Evolutionary conservation across 2,329 filamentous ascomycete genomes (phyloP).

Genomic region (Rutstroemia sp.): DNA sequence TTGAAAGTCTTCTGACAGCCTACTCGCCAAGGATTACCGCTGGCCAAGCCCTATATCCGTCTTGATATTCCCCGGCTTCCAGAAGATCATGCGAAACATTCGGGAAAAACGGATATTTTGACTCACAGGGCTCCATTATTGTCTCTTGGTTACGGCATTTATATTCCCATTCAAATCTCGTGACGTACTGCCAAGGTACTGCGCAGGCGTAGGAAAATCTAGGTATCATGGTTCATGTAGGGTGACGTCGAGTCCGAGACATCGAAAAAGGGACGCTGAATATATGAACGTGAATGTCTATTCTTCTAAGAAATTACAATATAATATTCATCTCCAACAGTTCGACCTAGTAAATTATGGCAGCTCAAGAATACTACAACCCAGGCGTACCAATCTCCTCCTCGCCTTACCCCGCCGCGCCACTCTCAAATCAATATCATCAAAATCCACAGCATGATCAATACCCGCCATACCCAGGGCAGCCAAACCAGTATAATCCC

Average conservation of each 20-base stretch:
- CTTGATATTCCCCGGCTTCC: too few relatives aligned
- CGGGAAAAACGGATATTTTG: too few relatives aligned
- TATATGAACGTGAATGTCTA: not conserved
- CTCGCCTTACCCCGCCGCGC: not conserved
- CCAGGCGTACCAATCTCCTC: not conserved
- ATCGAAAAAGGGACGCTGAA: not conserved
- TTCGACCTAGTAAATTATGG: not conserved
- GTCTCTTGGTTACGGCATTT: too few relatives aligned
- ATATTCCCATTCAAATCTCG: too few relatives aligned
- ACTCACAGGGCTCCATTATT: too few relatives aligned
- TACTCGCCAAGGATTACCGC: too few relatives aligned
- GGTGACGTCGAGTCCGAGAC: not conserved
- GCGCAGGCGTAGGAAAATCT: not conserved
- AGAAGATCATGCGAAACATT: too few relatives aligned
- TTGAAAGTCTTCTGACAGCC: too few relatives aligned
- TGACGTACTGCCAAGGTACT: not conserved
- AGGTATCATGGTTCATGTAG: not conserved
- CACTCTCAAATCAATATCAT: not conserved
- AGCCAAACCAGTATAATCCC: not conserved
- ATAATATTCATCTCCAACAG: too few relatives aligned
- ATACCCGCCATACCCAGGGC: not conserved
- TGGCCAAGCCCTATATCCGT: too few relatives aligned
- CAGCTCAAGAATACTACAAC: not conserved
- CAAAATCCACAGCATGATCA: conserved; percentile 1
- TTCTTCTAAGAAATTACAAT: not conserved